Base-by-base conservation (phyloP, 2,329 filamentous ascomycete species). In the Sclerotinia sclerotiorum region DNA sequence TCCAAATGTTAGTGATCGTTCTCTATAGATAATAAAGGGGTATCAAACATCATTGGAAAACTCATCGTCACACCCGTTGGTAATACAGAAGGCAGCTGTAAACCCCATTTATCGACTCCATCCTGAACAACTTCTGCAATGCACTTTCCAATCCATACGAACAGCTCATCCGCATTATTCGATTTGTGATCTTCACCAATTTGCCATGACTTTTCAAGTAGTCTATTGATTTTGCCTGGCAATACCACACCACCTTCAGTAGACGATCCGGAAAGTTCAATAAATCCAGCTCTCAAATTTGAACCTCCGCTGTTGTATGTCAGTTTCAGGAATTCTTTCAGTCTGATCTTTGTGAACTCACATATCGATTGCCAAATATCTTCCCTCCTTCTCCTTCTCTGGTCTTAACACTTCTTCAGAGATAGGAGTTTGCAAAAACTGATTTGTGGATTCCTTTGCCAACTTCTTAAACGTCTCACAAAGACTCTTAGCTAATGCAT, bases 81-180 rank as follows among this genome's bases (percentile, higher is more conserved):
- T n/a, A 91, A 78, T 65, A 83, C 81, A 39, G 81, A 78, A 54
- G 68, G 68, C 8, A 73, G 55, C 69, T 81, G 78, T 58, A 71
- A 78, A 51, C 79, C 75, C 55, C 87, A 78, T 48, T 76, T 74
- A 5, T 81, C 74, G 70, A 83, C 82, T 10, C 85, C 87, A 70
- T 88, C 84, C 44, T 80, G 81, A 21, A 94, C 88, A 4, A 94
- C 90, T 70, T 90, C 83, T 19, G 90, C 90, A 73, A 95, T 92
- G 74, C 89, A 91, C 73, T 85, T 82, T 35, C 91, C 92, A 72
- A 95, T 92, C 91, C 91, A 95, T n/a, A 84, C 80, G 77, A 95
- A 95, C 2, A 94, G 81, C 68, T 88, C 87, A 68, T 92, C 88
- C 1, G 90, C 87, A 71, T 93, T 89, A 73, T 93, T 87, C 77